Conservation (phyloP, 495 filamentous ascomycete genomes). For the Penicillium flavigenum region DNA sequence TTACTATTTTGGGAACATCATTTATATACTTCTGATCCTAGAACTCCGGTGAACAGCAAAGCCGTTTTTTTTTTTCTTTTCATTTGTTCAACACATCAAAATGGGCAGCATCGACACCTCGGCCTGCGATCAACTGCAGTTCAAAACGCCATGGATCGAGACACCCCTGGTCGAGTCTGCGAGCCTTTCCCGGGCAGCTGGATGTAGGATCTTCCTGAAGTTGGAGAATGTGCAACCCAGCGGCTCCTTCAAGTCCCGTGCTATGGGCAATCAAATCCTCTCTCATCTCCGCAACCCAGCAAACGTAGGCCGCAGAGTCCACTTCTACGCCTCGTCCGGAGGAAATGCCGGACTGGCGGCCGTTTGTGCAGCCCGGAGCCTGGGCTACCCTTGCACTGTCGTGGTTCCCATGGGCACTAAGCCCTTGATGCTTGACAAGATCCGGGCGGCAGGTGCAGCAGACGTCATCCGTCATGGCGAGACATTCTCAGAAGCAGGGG, state of each 20-base stretch:
- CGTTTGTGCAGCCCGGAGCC: constrained; percentile 67
- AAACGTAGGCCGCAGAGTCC: constrained; percentile 43
- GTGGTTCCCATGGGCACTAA: constrained; percentile 72
- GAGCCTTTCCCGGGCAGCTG: constrained; percentile 66
- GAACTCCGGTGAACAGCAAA: constrained; percentile 2
- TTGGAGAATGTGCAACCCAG: constrained; percentile 91
- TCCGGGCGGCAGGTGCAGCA: constrained; percentile 64
- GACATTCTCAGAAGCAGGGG: constrained; percentile 76
- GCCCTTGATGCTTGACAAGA: constrained; percentile 69
- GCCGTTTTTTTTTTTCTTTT: background rate
- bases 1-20: constrained; percentile 18
- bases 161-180: constrained; percentile 71
- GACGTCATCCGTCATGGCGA: constrained; percentile 69
- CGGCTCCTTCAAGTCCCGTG: constrained; percentile 93
- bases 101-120: constrained; percentile 38
- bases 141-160: constrained; percentile 62
- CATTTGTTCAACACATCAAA: constrained; percentile 17
- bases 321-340: constrained; percentile 86
- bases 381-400: constrained; percentile 76
- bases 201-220: constrained; percentile 85
- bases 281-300: constrained; percentile 50
- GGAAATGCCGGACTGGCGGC: constrained; percentile 94
- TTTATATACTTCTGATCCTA: constrained; percentile 15
- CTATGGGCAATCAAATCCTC: constrained; percentile 78
- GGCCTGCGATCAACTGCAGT: constrained; percentile 36